A percentile compares a stretch with the other conserved stretches of the same genome.
phyloP scores from a whole-genome alignment of 2,329 filamentous ascomycete species.

The Fusarium hainanense region DNA sequence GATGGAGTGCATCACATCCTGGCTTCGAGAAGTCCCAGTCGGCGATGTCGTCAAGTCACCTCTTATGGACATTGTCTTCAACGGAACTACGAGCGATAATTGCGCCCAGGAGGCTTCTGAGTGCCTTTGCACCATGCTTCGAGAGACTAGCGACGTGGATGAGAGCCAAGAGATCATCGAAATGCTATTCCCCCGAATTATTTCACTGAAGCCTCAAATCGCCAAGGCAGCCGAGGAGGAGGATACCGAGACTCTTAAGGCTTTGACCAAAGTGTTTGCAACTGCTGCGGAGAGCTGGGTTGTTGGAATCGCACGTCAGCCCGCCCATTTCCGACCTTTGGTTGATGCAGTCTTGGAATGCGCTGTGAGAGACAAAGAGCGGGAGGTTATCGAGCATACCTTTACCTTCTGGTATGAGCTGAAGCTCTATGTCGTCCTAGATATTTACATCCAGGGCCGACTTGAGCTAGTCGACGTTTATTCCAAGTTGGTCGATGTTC shows the following conservation, averaged over 20 bases:
- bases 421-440: constrained; percentile 93
- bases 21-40: constrained; percentile 92
- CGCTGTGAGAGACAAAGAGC: constrained; percentile 85
- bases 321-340: constrained; percentile 81
- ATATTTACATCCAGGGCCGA: constrained; percentile 86
- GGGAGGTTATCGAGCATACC: constrained; percentile 91
- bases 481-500: constrained; percentile 89
- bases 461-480: constrained; percentile 83
- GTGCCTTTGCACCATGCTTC: constrained; percentile 90
- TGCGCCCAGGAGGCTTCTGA: constrained; percentile 92
- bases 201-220: constrained; percentile 82
- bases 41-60: constrained; percentile 86
- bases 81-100: constrained; percentile 77
- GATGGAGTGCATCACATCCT: constrained; percentile 95
- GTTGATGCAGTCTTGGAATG: constrained; percentile 95
- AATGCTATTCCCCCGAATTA: constrained; percentile 81
- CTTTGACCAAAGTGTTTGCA: constrained; percentile 88
- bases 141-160: constrained; percentile 93
- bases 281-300: constrained; percentile 97
- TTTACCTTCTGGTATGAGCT: constrained; percentile 99
- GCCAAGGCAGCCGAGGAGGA: constrained; percentile 79
- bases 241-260: constrained; percentile 87
- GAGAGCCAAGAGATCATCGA: constrained; percentile 87
- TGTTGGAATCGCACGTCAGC: constrained; percentile 86
- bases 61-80: constrained; percentile 82